Conservation (phyloP, 1,139 yeast genomes). For the Lodderomyces orthopsilosis region DNA sequence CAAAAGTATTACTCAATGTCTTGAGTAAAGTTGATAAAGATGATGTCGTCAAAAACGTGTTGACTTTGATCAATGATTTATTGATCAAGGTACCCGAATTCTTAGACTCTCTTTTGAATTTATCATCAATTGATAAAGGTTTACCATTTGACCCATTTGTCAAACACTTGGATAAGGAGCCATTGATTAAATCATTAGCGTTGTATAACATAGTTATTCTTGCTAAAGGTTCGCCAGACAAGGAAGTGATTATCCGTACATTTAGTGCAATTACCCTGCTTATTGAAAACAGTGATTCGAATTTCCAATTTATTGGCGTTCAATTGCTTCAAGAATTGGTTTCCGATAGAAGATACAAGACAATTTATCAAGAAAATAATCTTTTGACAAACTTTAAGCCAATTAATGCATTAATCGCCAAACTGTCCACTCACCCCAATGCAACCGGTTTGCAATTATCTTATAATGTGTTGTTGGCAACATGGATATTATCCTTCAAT, state of each 20-base stretch:
- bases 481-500: conserved; percentile 86
- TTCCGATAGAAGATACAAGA: conserved; percentile 57
- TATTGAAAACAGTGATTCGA: conserved; percentile 47
- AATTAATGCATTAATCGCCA: conserved; percentile 36
- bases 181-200: conserved; percentile 44
- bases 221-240: conserved; percentile 24
- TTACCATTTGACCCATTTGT: conserved; percentile 58
- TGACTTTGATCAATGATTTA: conserved; percentile 68
- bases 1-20: conserved; percentile 54
- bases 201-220: conserved; percentile 45
- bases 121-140: conserved; percentile 44
- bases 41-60: conserved; percentile 72
- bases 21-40: conserved; percentile 53
- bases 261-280: conserved; percentile 46
- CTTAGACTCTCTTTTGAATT: conserved; percentile 42
- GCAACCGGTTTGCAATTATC: conserved; percentile 76
- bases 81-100: conserved; percentile 47
- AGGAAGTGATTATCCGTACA: conserved; percentile 38
- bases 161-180: conserved; percentile 50
- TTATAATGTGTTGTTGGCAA: conserved; percentile 70
- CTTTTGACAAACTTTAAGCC: conserved; percentile 52
- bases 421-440: conserved; percentile 40
- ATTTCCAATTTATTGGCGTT: conserved; percentile 61
- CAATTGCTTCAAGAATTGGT: conserved; percentile 67
- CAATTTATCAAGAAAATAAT: conserved; percentile 53